Evolutionary conservation across 345 rosid species (phyloP).

Genomic region (Noccaea caerulescens): DNA sequence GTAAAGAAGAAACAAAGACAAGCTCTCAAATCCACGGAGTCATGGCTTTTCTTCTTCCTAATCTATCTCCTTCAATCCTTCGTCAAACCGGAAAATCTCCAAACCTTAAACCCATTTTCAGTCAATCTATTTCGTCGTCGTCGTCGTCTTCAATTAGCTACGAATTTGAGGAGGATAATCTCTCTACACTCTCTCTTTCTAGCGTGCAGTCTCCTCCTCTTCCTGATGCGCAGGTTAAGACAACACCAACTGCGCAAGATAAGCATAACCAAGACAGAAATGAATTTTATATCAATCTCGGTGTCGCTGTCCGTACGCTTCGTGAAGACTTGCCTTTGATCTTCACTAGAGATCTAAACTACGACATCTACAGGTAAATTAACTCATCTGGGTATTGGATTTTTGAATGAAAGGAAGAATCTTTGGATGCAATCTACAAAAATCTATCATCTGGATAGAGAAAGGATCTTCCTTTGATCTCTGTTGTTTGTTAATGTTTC

Average conservation of each 20-base stretch:
- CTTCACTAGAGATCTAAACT: conserved; percentile 78
- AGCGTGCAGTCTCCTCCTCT: conserved; percentile 48
- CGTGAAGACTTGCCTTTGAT: conserved; percentile 88
- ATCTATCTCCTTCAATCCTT: conserved; percentile 66
- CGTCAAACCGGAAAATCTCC: conserved; percentile 54
- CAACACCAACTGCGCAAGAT: conserved; percentile 43
- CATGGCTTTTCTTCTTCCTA: conserved; percentile 84
- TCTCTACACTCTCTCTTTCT: conserved; percentile 39
- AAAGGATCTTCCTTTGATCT: conserved; percentile 29
- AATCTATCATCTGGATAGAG: conserved; percentile 10
- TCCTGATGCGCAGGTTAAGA: conserved; percentile 52
- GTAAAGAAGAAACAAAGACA: conserved; percentile 25
- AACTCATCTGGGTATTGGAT: conserved; percentile 39
- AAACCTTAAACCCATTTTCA: conserved; percentile 49
- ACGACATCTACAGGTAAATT: conserved; percentile 85
- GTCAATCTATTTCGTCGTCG: conserved; percentile 27
- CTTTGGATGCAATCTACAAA: conserved; percentile 21
- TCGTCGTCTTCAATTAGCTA: conserved; percentile 25
- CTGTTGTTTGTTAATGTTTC: conserved; percentile 29
- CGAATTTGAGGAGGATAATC: conserved; percentile 24
- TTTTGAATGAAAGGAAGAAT: conserved; percentile 2
- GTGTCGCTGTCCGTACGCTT: conserved; percentile 89
- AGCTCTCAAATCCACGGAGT: conserved; percentile 26
- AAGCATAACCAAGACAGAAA: conserved; percentile 57
- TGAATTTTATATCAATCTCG: conserved; percentile 85